Evolutionary conservation across 352 stramenopile species (phyloP).

Genomic region (Phytophthora chlamydospora): DNA sequence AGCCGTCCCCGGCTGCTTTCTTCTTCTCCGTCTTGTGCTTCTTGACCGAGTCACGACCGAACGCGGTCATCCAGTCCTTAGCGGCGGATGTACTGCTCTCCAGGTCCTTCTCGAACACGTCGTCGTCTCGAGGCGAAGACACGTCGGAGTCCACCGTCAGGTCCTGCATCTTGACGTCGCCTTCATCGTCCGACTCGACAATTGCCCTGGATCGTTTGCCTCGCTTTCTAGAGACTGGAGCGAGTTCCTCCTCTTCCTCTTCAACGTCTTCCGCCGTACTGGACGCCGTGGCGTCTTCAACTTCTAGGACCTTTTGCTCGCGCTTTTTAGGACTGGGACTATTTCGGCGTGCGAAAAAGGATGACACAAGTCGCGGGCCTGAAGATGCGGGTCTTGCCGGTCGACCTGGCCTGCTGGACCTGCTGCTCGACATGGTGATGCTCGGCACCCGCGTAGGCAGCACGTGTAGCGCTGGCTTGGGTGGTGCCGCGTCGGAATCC

Average conservation of each 20-base stretch:
- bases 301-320: conserved; percentile 4
- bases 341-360: conserved; percentile 39
- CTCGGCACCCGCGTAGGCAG: conserved; percentile 35
- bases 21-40: conserved; percentile 29
- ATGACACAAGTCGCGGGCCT: conserved; percentile 39
- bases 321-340: conserved; percentile 10
- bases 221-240: conserved; percentile 39
- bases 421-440: conserved; percentile 24
- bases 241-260: conserved; percentile 51
- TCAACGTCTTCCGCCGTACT: conserved; percentile 44
- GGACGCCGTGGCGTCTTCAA: conserved; percentile 40
- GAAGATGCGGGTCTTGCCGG: background rate
- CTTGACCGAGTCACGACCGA: conserved; percentile 38
- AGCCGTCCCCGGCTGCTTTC: conserved; percentile 15
- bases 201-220: conserved; percentile 64
- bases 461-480: conserved; percentile 37
- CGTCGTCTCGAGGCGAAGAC: conserved; percentile 42
- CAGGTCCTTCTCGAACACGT: conserved; percentile 37
- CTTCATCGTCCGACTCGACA: conserved; percentile 69
- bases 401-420: too few species aligned
- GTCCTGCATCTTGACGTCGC: conserved; percentile 17
- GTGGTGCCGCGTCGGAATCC: conserved; percentile 41
- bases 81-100: conserved; percentile 38
- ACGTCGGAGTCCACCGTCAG: conserved; percentile 49
- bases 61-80: conserved; percentile 69